A percentile compares a stretch with the other conserved stretches of the same genome.
Conservation (phyloP, 306 rosid species). For the Carpinus viminea region DNA sequence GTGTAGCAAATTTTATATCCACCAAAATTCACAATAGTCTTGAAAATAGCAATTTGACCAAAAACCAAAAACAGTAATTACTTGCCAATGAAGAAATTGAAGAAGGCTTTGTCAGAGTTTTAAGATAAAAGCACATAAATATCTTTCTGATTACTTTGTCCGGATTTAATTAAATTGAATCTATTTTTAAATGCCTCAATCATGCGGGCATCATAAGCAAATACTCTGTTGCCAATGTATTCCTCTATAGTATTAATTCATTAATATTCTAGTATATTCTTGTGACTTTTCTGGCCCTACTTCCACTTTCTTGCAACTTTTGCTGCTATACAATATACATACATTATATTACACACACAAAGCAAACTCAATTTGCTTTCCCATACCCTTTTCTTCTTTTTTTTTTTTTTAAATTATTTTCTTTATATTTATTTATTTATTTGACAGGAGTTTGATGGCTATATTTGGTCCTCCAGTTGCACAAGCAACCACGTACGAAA, state of each 20-base stretch:
- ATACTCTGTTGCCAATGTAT: neutral
- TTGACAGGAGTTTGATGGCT: neutral
- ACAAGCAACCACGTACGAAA: neutral
- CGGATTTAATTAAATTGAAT: too few relatives aligned
- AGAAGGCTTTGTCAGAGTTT: too few relatives aligned
- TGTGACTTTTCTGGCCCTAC: neutral
- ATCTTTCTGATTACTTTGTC: too few relatives aligned
- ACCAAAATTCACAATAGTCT: too few relatives aligned
- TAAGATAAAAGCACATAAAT: too few relatives aligned
- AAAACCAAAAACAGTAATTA: too few relatives aligned
- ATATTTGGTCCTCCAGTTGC: neutral
- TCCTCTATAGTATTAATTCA: too few relatives aligned
- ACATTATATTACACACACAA: neutral
- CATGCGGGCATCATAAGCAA: neutral
- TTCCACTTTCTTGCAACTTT: neutral
- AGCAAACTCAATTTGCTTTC: neutral
- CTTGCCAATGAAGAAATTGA: too few relatives aligned
- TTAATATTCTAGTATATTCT: neutral
- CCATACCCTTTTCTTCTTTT: neutral
- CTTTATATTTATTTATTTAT: neutral
- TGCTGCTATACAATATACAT: neutral
- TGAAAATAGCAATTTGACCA: too few relatives aligned
- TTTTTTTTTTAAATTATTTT: neutral
- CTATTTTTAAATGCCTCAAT: too few relatives aligned
- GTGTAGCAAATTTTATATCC: too few relatives aligned